A percentile compares a stretch with the other conserved stretches of the same genome.
phyloP scores from a whole-genome alignment of 306 rosid species.

The Alnus glutinosa region DNA sequence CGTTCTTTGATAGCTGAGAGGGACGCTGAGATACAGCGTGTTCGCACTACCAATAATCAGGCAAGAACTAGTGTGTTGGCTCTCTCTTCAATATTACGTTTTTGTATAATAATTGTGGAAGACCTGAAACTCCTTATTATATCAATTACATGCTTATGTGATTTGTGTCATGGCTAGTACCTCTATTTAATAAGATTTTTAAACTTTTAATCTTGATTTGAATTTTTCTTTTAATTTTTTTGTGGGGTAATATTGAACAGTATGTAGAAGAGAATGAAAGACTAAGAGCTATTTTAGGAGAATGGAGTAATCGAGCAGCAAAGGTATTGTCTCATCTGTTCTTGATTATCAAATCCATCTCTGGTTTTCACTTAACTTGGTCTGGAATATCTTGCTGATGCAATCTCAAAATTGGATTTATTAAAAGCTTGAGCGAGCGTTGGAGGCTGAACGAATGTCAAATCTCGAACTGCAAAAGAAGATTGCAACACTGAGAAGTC shows the following conservation, averaged over 20 bases:
- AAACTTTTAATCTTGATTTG: background rate
- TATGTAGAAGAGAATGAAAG: slow-evolving; percentile 98
- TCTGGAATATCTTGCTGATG: background rate
- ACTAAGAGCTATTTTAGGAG: slow-evolving; percentile 89
- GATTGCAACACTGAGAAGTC: slow-evolving; percentile 39
- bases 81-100: background rate
- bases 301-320: slow-evolving; percentile 98
- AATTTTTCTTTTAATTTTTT: background rate
- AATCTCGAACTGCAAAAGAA: slow-evolving; percentile 60
- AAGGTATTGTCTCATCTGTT: slow-evolving; percentile 55
- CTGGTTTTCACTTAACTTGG: slow-evolving; percentile 6
- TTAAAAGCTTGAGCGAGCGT: slow-evolving; percentile 58
- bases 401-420: background rate
- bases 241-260: slow-evolving; percentile 35
- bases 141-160: background rate
- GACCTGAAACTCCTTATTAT: background rate
- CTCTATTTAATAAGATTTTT: slow-evolving; percentile 2
- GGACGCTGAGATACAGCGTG: slow-evolving; percentile 78
- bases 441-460: slow-evolving; percentile 50
- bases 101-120: background rate
- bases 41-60: slow-evolving; percentile 88
- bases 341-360: background rate
- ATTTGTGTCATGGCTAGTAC: background rate
- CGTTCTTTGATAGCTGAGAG: slow-evolving; percentile 93
- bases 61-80: slow-evolving; percentile 24